Percentiles rank a stretch among this genome's conserved stretches.
Conservation (phyloP, 2,329 filamentous ascomycete genomes). For the Delphinella strobiligena region DNA sequence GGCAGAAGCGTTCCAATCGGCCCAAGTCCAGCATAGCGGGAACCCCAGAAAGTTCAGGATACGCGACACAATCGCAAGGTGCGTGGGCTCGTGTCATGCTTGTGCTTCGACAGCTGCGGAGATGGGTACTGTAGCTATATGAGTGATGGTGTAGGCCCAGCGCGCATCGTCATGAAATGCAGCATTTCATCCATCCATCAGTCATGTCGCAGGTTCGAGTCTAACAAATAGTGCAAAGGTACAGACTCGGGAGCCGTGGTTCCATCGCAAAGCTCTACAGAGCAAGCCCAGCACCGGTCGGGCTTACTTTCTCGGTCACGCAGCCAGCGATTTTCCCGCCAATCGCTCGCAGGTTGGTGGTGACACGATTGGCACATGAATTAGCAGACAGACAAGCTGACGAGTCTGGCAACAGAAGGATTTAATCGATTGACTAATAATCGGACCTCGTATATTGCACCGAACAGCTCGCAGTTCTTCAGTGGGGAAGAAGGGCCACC, state of each 20-base stretch:
- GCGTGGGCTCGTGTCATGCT: not conserved
- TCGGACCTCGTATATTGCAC: not conserved
- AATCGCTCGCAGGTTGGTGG: not conserved
- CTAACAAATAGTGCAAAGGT: not conserved
- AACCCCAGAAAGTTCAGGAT: not conserved
- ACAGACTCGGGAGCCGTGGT: not conserved
- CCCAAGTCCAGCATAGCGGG: not conserved
- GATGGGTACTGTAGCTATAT: not conserved
- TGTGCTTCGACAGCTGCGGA: not conserved
- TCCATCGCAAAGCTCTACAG: not conserved
- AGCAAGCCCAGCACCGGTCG: not conserved
- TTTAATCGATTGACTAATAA: not conserved
- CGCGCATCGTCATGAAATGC: too few relatives aligned
- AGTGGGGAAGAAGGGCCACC: not conserved
- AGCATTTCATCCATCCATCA: too few relatives aligned
- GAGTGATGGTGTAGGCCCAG: too few relatives aligned
- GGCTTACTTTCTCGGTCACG: slow-evolving; percentile 6
- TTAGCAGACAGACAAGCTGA: not conserved
- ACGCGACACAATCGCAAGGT: not conserved
- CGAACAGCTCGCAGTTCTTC: not conserved
- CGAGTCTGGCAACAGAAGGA: too few relatives aligned
- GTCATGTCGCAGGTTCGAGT: too few relatives aligned
- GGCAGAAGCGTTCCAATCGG: slow-evolving; percentile 7
- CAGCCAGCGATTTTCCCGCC: slow-evolving; percentile 7
- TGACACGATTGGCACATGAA: not conserved